These are phyloP conservation scores for Paxillus rubicundulus DNA, from an alignment of 768 basidiomycete genomes.

Conservation along the genomic window DNA sequence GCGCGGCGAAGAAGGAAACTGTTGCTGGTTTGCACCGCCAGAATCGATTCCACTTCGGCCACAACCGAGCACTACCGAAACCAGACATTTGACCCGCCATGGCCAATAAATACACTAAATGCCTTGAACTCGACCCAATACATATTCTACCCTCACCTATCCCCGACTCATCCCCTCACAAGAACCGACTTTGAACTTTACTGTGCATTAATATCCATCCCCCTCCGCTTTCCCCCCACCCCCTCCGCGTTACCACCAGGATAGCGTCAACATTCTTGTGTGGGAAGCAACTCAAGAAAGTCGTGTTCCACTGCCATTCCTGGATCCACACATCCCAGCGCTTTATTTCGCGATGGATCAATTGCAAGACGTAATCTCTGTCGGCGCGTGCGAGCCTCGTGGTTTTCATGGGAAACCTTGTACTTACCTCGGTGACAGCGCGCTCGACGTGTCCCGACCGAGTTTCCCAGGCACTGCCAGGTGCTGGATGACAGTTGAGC, in stretches of 20 bases:
- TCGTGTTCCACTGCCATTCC: constrained; percentile 42
- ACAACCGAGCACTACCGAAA: constrained; percentile 24
- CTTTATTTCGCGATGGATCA: constrained; percentile 49
- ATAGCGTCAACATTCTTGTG: constrained; percentile 34
- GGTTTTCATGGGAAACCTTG: constrained; percentile 1
- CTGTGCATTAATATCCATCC: neutral
- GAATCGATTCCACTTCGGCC: constrained; percentile 19
- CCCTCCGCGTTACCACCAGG: constrained; percentile 47
- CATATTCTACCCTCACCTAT: neutral
- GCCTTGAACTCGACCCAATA: no score
- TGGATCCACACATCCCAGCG: constrained; percentile 54
- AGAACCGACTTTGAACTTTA: neutral
- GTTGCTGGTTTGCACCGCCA: constrained; percentile 4
- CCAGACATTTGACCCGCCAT: neutral
- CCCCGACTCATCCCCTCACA: neutral
- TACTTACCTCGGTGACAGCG: neutral
- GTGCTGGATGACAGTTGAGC: no score
- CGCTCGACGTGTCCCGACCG: constrained; percentile 27
- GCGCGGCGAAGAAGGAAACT: constrained; percentile 31
- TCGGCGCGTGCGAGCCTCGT: constrained; percentile 32
- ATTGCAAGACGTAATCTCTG: constrained; percentile 43
- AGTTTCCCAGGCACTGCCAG: no score
- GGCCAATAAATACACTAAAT: neutral
- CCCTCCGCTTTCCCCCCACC: constrained; percentile 20
- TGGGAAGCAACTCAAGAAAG: constrained; percentile 47